Conservation (phyloP, 331 rosid species). For the Stylosanthes scabra region DNA sequence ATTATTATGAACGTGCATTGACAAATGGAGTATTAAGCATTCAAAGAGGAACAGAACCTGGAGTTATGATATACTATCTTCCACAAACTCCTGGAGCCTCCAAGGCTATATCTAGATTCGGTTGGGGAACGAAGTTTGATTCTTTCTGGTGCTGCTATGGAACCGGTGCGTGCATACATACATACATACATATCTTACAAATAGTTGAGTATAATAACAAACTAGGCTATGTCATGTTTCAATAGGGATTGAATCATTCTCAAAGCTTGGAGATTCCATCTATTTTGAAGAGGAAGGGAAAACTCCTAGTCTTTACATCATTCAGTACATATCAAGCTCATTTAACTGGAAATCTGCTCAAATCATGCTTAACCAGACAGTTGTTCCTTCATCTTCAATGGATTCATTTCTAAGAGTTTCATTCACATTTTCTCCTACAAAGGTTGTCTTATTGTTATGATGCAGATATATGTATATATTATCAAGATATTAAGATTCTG, state of each 20-base stretch:
- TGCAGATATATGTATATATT: not conserved
- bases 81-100: conserved; percentile 71
- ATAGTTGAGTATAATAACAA: not conserved
- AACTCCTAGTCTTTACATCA: conserved; percentile 59
- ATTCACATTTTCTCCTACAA: conserved; percentile 44
- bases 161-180: conserved; percentile 50
- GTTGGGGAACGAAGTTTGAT: conserved; percentile 67
- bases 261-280: conserved; percentile 83
- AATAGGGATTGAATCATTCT: conserved; percentile 75
- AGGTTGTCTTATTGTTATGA: conserved; percentile 39
- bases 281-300: conserved; percentile 68
- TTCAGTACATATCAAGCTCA: conserved; percentile 70
- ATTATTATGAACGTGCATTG: conserved; percentile 77
- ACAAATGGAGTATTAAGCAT: conserved; percentile 79
- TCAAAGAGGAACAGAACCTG: conserved; percentile 87
- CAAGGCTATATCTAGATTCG: conserved; percentile 57
- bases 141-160: conserved; percentile 91
- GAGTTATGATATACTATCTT: conserved; percentile 80
- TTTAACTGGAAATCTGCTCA: conserved; percentile 69
- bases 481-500: not conserved
- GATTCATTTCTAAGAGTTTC: conserved; percentile 64
- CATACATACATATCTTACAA: not conserved
- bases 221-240: not conserved
- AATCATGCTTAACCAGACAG: conserved; percentile 49
- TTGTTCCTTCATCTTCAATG: conserved; percentile 53